phyloP scores from a whole-genome alignment of 495 filamentous ascomycete species.

The Daldinia concentrica region DNA sequence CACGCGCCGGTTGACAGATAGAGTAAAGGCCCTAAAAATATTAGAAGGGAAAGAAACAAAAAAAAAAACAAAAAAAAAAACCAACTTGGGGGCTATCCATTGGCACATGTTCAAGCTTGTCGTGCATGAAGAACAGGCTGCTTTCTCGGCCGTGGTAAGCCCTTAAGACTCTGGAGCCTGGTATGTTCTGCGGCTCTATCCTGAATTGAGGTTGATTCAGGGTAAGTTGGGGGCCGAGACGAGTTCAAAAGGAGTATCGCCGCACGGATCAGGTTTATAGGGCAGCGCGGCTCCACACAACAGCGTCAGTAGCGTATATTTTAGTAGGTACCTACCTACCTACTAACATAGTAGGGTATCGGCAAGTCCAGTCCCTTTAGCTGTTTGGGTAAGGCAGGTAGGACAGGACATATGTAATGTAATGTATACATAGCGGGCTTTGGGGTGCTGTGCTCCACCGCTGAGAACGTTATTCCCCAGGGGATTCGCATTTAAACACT shows the following conservation, averaged over 20 bases:
- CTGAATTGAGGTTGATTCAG: slow-evolving; percentile 44
- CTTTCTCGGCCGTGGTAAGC: slow-evolving; percentile 36
- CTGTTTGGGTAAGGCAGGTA: background rate
- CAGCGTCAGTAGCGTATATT: background rate
- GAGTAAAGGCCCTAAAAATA: slow-evolving; percentile 24
- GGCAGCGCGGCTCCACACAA: slow-evolving; percentile 38
- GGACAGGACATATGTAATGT: too few species aligned
- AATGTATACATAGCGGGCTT: background rate
- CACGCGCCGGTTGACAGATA: slow-evolving; percentile 30
- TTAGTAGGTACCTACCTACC: too few species aligned
- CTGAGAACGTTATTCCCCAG: slow-evolving; percentile 1
- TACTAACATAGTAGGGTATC: too few species aligned
- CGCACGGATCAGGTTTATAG: slow-evolving; percentile 33
- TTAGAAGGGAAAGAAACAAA: background rate
- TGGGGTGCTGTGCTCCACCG: background rate
- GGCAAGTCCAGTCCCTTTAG: slow-evolving; percentile 16
- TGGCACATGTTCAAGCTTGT: slow-evolving; percentile 35
- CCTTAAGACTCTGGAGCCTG: slow-evolving; percentile 38
- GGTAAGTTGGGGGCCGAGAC: slow-evolving; percentile 32
- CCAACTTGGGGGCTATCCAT: slow-evolving; percentile 38
- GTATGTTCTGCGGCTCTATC: slow-evolving; percentile 42
- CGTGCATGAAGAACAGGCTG: slow-evolving; percentile 44
- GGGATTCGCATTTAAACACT: background rate
- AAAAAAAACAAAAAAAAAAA: background rate
- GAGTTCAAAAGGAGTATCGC: slow-evolving; percentile 4